phyloP scores from a whole-genome alignment of 2,329 filamentous ascomycete species.

The Endoconidiophora polonica region DNA sequence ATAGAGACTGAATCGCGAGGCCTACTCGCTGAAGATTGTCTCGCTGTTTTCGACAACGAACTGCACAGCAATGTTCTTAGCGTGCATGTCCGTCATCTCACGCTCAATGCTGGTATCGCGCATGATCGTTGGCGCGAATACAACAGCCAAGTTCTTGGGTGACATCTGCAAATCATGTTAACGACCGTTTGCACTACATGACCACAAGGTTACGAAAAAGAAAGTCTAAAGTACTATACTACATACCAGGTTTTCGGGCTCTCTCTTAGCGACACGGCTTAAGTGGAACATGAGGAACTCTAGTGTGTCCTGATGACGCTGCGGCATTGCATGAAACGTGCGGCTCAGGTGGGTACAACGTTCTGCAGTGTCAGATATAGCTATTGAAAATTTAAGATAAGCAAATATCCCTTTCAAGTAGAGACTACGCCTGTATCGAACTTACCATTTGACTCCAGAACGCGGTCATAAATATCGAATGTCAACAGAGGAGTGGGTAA shows the following conservation, averaged over 20 bases:
- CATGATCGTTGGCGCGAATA: constrained; percentile 97
- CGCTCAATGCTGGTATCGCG: constrained; percentile 74
- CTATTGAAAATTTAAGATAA: constrained; percentile 23
- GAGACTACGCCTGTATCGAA: constrained; percentile 13
- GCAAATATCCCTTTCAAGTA: neutral
- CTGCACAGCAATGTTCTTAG: constrained; percentile 82
- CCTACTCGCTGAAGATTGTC: constrained; percentile 49
- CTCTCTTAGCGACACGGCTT: constrained; percentile 64
- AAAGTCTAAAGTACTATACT: constrained; percentile 18
- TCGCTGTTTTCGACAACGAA: constrained; percentile 84
- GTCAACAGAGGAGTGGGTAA: constrained; percentile 79
- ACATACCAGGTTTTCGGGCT: constrained; percentile 63
- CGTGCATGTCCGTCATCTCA: constrained; percentile 91
- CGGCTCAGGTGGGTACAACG: constrained; percentile 55
- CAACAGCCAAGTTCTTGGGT: constrained; percentile 85
- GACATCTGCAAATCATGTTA: constrained; percentile 50
- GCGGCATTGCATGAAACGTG: constrained; percentile 63
- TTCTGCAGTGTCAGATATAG: constrained; percentile 46
- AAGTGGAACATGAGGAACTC: constrained; percentile 93
- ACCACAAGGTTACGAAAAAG: neutral
- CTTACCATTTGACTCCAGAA: constrained; percentile 67
- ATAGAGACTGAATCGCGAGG: constrained; percentile 9
- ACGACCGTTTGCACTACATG: neutral
- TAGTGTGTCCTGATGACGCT: constrained; percentile 71
- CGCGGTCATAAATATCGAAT: constrained; percentile 76